Conservation (phyloP, 2,329 filamentous ascomycete genomes). For the Malbranchea cinnamomea region DNA sequence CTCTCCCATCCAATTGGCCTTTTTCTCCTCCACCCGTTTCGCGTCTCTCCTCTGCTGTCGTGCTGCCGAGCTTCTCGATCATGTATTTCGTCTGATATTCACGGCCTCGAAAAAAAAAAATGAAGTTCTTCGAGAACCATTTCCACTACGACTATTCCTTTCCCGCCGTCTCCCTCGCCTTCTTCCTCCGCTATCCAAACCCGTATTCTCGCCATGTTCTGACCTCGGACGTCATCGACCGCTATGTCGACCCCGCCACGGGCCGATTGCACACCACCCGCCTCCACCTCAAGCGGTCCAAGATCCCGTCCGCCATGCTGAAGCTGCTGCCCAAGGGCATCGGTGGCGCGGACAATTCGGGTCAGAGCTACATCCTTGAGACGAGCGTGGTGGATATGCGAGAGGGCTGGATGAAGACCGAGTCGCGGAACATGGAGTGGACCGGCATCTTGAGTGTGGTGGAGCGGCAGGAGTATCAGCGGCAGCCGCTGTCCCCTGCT, state of each 20-base stretch:
- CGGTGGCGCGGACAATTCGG: constrained; percentile 41
- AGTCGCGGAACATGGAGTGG: constrained; percentile 51
- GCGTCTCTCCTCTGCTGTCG: no score
- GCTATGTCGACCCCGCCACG: constrained; percentile 44
- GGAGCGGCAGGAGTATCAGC: constrained; percentile 43
- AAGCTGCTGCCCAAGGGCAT: constrained; percentile 46
- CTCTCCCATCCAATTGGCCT: no score
- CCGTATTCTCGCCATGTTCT: constrained; percentile 51
- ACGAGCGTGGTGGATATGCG: constrained; percentile 45
- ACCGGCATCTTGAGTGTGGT: constrained; percentile 49
- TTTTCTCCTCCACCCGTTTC: no score
- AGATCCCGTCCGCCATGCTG: constrained; percentile 44
- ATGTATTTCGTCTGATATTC: no score
- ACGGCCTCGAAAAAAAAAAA: no score
- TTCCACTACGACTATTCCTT: constrained; percentile 52
- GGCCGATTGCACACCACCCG: constrained; percentile 46
- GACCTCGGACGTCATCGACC: constrained; percentile 51
- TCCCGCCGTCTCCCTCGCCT: constrained; percentile 50
- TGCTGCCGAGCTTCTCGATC: no score
- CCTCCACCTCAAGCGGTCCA: constrained; percentile 48
- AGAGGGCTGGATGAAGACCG: constrained; percentile 52
- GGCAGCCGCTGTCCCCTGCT: constrained; percentile 20
- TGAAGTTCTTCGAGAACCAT: constrained; percentile 39
- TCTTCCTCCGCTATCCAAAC: constrained; percentile 55
- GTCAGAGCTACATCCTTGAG: constrained; percentile 49